Evolutionary conservation across 768 basidiomycete genomes (phyloP), one percentile per base, ranked within the genome.

Genomic region (Boletus pseudopeckii): DNA sequence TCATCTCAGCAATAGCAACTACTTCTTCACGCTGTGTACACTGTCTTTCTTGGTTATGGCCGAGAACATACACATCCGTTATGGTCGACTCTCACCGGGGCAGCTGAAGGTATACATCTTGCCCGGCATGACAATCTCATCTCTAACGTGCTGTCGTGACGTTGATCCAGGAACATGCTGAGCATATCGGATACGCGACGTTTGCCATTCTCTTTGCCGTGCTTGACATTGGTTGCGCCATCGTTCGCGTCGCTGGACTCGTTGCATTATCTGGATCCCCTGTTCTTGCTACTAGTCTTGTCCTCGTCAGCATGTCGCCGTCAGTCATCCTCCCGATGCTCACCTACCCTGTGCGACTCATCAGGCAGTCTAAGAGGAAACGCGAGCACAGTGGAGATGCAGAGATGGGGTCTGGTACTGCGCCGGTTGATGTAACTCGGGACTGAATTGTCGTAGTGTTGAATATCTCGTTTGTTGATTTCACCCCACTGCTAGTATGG

Each of bases 81-180:
- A 66, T 20, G 61, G 53, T 48, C 55, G 66, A 43, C 58, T 68
- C 41, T 48, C 66, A 39, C 50, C 66, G 37, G n/a, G 30, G 1
- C 45, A 65, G 24, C 50, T 68, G 1, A 68, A 68, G 61, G 65
- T 65, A 60, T n/a, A 2, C 1, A n/a, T 28, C 39, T 26, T 18
- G n/a, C 30, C 17, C 6, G 20, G 24, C 15, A 39, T 22, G 0
- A 7, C 1, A 1, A n/a, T 13, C 7, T 4, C 4, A 7, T 14
- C 22, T 22, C n/a, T 42, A 11, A 44, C 18, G 17, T 24, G 11
- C 37, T 13, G 13, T 43, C 30, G 2, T 32, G 46, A 24, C 34
- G 9, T 24, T 17, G 11, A 1, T 22, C 4, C 33, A 66, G 64
- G 54, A 62, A 47, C 45, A 41, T n/a, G 57, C n/a, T 9, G 45